Evolutionary conservation across 345 rosid genomes (phyloP), one percentile per base, ranked within the genome.

Genomic region (Chamaenerion angustifolium): DNA sequence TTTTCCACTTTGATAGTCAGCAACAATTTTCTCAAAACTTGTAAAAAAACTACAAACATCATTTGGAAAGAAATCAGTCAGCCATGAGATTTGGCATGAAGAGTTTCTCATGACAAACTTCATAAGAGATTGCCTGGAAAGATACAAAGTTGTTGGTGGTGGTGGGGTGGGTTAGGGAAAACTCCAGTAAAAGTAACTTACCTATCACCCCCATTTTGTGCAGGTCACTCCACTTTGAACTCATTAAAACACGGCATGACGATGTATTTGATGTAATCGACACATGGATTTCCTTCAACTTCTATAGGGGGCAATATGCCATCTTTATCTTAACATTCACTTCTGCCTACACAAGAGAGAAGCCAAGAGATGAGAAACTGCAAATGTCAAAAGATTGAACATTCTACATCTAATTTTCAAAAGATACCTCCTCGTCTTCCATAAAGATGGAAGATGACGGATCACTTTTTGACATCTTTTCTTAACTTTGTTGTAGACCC

Each of bases 381-480:
- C 17, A 12, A 9, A 2, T 21, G 4, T n/a, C 11, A 49, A 49
- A 49, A 23, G 15, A 49, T 21, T 21, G 0, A 49, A 31, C 52
- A 23, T 4, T 25, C 12, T 12, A 25, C 16, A 23, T 23, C 41
- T 23, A 8, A 49, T 10, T 12, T 49, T 14, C n/a, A 35, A 40
- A 49, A 49, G 35, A 23, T 63, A 89, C 88, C 94, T 85, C 92
- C 11, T 79, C 84, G 68, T 89, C 95, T 71, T 89, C 97, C 95
- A 85, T 85, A 68, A 62, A 89, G 46, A 89, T 81, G 31, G 92
- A 66, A 58, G 97, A 89, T 44, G 80, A 61, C 14, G 94, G 88
- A 70, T 85, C 94, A 67, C 86, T 79, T 59, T 85, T 89, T 43
- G 94, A 81, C 94, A 89, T 89, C 69, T 85, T 89, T 58, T 77